These are phyloP conservation scores for Aspergillus sp. DNA, from an alignment of 2,329 filamentous ascomycete genomes.

Conservation along the genomic window DNA sequence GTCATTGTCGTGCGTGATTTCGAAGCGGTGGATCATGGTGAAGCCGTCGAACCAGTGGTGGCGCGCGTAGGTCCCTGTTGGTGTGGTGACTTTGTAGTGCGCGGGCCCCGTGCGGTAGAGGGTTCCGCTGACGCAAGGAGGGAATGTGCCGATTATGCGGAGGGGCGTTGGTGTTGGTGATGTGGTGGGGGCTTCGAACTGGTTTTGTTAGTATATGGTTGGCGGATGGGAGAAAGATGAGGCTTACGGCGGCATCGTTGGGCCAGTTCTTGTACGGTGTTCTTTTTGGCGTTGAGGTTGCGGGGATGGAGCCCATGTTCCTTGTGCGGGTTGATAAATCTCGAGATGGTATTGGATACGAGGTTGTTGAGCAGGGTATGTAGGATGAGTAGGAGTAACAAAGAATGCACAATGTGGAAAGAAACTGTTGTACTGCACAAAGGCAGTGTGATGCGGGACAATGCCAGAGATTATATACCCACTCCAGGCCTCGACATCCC, in stretches of 20 bases:
- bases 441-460: too few species aligned
- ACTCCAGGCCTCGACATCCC: too few species aligned
- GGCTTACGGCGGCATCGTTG: constrained; percentile 4
- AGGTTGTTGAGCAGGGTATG: too few species aligned
- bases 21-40: constrained; percentile 68
- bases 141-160: constrained; percentile 2
- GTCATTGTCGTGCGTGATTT: constrained; percentile 9
- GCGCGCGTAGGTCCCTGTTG: constrained; percentile 57
- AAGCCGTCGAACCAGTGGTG: constrained; percentile 82
- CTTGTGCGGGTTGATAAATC: not conserved
- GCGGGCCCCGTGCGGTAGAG: constrained; percentile 70
- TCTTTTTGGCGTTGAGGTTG: not conserved
- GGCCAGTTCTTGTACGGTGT: constrained; percentile 10
- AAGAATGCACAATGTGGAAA: too few species aligned
- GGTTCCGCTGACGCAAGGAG: not conserved
- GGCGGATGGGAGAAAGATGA: not conserved
- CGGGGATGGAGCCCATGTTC: not conserved
- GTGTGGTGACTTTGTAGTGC: constrained; percentile 59
- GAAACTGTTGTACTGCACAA: too few species aligned
- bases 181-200: constrained; percentile 1
- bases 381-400: too few species aligned
- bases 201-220: not conserved
- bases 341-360: not conserved
- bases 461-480: too few species aligned
- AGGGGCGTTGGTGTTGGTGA: constrained; percentile 6